These are phyloP conservation scores for Backusella liffmaniae DNA, from an alignment of 192 early-diverging fungal genomes.

Conservation along the genomic window DNA sequence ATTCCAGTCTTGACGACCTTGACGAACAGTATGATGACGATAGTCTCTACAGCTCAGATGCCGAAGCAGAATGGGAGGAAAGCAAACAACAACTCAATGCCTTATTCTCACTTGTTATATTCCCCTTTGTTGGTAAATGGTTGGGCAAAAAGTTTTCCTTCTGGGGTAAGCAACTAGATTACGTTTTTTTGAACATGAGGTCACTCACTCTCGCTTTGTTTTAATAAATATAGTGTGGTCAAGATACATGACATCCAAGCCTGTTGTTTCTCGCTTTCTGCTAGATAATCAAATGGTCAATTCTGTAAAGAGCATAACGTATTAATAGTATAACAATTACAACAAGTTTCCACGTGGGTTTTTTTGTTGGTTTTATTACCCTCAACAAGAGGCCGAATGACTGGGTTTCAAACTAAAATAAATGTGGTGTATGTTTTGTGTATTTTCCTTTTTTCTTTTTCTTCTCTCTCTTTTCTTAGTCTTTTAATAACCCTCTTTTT, in stretches of 20 bases:
- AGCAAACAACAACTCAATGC: conserved; percentile 46
- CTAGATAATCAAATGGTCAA: conserved; percentile 2
- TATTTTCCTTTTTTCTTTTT: background rate
- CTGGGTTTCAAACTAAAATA: background rate
- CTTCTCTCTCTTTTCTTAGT: background rate
- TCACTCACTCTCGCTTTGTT: no score
- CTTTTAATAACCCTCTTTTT: background rate
- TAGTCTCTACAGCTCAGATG: conserved; percentile 33
- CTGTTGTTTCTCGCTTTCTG: background rate
- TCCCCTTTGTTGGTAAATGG: conserved; percentile 51
- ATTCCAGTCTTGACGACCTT: conserved; percentile 21
- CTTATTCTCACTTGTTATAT: conserved; percentile 50
- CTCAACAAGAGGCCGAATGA: background rate
- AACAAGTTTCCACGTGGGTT: background rate
- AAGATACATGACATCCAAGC: conserved; percentile 10
- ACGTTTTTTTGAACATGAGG: no score
- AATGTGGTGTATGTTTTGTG: background rate
- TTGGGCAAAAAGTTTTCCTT: conserved; percentile 51
- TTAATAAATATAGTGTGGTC: conserved; percentile 4
- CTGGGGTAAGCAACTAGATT: conserved; percentile 38
- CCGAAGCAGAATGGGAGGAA: conserved; percentile 55
- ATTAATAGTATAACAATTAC: background rate
- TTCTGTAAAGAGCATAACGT: conserved; percentile 10
- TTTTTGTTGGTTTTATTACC: background rate
- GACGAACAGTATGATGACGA: conserved; percentile 24